Conservation (phyloP, 805 yeast species). For the Candida methanosorbosa region DNA sequence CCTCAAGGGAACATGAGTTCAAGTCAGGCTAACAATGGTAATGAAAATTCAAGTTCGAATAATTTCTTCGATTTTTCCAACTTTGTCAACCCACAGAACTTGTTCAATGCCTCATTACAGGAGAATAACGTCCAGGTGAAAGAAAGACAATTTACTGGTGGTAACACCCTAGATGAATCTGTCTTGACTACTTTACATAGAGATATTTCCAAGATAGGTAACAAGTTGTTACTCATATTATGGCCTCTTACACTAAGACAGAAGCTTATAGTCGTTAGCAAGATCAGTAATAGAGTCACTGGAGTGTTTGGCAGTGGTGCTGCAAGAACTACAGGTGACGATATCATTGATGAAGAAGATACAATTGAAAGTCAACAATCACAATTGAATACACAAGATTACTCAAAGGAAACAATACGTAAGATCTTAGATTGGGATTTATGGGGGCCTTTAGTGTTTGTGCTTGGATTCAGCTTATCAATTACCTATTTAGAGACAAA, state of each 20-base stretch:
- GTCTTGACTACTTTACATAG: conserved; percentile 36
- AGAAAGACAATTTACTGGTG: conserved; percentile 48
- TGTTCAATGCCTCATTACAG: no score
- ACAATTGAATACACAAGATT: conserved; percentile 17
- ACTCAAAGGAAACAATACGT: conserved; percentile 23
- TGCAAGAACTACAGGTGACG: conserved; percentile 4
- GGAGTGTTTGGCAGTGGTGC: conserved; percentile 4
- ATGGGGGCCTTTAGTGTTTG: conserved; percentile 53
- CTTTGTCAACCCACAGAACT: conserved; percentile 25
- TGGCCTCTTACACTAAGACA: conserved; percentile 28
- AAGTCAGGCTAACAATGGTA: background rate
- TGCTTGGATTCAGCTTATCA: conserved; percentile 37
- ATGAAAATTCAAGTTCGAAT: background rate
- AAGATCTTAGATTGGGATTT: conserved; percentile 49
- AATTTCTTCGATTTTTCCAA: conserved; percentile 20
- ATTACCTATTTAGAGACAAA: conserved; percentile 35
- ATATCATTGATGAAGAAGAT: conserved; percentile 14
- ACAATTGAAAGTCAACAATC: conserved; percentile 6
- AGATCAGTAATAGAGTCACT: conserved; percentile 13
- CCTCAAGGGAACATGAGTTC: background rate
- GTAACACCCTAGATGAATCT: conserved; percentile 52
- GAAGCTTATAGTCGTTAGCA: conserved; percentile 19
- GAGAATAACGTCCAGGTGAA: conserved; percentile 20
- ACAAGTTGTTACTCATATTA: conserved; percentile 24
- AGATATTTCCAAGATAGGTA: conserved; percentile 25